A percentile compares a stretch with the other conserved stretches of the same genome.
These are phyloP conservation scores for Diaporthe eres DNA, from an alignment of 2,329 filamentous ascomycete genomes.

Conservation along the genomic window DNA sequence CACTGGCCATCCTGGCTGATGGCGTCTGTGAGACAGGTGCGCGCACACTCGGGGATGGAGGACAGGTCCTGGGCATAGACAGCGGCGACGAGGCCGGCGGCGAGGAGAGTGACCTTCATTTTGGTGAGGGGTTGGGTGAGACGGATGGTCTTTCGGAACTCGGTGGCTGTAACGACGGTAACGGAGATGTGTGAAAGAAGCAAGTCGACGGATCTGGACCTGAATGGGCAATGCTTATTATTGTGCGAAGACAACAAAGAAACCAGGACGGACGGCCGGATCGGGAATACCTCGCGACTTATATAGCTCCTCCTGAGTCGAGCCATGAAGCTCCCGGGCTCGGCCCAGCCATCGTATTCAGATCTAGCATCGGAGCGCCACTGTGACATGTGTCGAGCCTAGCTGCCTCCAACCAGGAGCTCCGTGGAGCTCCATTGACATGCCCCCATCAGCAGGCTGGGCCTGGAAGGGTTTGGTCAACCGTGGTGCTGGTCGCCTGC, in stretches of 20 bases:
- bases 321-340: slow-evolving; percentile 4
- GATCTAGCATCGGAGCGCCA: slow-evolving; percentile 15
- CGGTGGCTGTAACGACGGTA: background rate
- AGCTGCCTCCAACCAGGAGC: background rate
- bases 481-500: slow-evolving; percentile 26
- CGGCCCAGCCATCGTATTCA: slow-evolving; percentile 31
- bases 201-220: background rate
- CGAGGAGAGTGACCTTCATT: slow-evolving; percentile 32
- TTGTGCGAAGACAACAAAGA: slow-evolving; percentile 15
- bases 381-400: slow-evolving; percentile 5
- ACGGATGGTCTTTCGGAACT: slow-evolving; percentile 4
- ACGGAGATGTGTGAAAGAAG: background rate
- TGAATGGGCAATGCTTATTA: slow-evolving; percentile 5
- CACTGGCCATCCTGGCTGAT: slow-evolving; percentile 21
- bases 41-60: slow-evolving; percentile 22
- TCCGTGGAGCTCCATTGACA: background rate
- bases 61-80: slow-evolving; percentile 26
- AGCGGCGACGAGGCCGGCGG: slow-evolving; percentile 28
- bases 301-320: slow-evolving; percentile 24
- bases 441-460: slow-evolving; percentile 15
- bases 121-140: background rate
- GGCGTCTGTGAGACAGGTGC: slow-evolving; percentile 10
- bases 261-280: background rate
- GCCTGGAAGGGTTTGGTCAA: slow-evolving; percentile 23
- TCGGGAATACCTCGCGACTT: slow-evolving; percentile 19